Conservation (phyloP, 2,329 filamentous ascomycete species). For the Orbilia brochopaga region DNA sequence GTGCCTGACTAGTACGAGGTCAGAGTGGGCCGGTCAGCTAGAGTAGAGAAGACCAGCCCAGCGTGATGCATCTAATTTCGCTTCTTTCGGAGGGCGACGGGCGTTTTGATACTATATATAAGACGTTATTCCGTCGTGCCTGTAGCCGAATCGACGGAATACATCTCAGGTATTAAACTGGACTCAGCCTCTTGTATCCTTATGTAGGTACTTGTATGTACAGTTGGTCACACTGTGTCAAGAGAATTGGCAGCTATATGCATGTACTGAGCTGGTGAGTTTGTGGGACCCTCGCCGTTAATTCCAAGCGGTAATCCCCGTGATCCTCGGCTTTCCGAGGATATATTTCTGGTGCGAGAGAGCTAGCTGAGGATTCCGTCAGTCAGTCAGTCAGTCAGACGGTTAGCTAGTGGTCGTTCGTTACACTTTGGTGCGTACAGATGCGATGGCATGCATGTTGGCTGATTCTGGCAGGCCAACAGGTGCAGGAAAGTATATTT, state of each 20-base stretch:
- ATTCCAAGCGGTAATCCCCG: too few species aligned
- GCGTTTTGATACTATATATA: conserved; percentile 49
- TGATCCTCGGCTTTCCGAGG: background rate
- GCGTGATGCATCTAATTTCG: conserved; percentile 19
- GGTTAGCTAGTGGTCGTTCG: too few species aligned
- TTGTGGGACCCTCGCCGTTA: too few species aligned
- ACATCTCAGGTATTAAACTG: too few species aligned
- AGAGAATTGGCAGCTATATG: too few species aligned
- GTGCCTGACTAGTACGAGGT: background rate
- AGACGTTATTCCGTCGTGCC: background rate
- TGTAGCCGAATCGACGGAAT: background rate
- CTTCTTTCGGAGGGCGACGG: conserved; percentile 41
- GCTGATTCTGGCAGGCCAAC: background rate
- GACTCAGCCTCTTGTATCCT: background rate
- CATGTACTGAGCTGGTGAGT: too few species aligned
- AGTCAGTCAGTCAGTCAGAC: too few species aligned
- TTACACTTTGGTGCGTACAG: too few species aligned
- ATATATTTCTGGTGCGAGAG: too few species aligned
- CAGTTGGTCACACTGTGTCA: too few species aligned
- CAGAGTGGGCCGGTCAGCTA: background rate
- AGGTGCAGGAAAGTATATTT: background rate
- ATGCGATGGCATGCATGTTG: too few species aligned
- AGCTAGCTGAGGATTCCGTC: too few species aligned
- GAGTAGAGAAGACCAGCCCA: background rate
- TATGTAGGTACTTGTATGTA: background rate